A percentile compares a stretch with the other conserved stretches of the same genome.
phyloP scores from a whole-genome alignment of 225 moss, liverwort and hornwort species.

The Takakia lepidozioides region DNA sequence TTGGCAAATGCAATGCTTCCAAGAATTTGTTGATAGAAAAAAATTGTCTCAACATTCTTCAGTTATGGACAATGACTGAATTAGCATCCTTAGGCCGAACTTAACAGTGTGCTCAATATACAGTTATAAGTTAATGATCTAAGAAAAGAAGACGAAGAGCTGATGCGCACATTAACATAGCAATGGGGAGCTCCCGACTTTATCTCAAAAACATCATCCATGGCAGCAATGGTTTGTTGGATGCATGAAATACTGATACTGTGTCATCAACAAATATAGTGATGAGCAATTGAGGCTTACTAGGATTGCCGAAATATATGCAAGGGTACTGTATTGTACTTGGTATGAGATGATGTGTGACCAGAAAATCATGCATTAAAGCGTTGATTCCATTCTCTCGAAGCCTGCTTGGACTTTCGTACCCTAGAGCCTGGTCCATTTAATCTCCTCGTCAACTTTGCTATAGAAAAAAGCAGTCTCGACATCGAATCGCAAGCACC shows the following conservation, averaged over 20 bases:
- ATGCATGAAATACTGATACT: neutral
- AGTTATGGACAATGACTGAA: neutral
- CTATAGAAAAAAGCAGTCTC: slow-evolving; percentile 1
- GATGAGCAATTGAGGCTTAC: too few species aligned
- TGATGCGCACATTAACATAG: neutral
- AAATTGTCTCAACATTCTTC: neutral
- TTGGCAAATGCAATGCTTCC: neutral
- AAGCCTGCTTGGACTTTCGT: too few species aligned
- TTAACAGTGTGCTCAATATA: too few species aligned
- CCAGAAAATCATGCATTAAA: too few species aligned
- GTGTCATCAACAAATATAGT: slow-evolving; percentile 1
- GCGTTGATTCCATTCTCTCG: too few species aligned
- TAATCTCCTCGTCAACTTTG: slow-evolving; percentile 5
- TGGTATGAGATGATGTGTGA: neutral
- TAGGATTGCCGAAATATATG: neutral
- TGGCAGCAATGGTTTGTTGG: neutral
- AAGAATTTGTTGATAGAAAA: neutral
- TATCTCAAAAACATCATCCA: neutral
- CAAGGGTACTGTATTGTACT: neutral
- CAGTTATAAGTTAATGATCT: neutral
- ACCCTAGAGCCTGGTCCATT: slow-evolving; percentile 1
- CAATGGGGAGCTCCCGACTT: neutral
- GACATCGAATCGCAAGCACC: slow-evolving; percentile 1
- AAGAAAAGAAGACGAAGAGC: neutral
- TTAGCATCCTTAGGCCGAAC: neutral